phyloP scores from a whole-genome alignment of 192 early-diverging fungal genomes.

The Rhizophagus prolifer region DNA sequence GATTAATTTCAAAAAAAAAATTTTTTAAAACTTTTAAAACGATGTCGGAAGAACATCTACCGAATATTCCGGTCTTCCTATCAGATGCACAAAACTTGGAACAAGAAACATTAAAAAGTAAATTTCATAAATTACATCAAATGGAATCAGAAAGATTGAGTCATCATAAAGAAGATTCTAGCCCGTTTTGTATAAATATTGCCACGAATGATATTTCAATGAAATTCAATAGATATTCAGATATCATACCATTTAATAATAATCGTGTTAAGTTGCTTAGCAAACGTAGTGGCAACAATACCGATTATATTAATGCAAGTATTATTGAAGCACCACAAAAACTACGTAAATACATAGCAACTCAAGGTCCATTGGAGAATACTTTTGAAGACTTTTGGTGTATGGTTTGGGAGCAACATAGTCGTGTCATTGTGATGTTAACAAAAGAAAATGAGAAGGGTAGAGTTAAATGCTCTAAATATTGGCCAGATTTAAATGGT shows the following conservation, averaged over 20 bases:
- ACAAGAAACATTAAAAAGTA: not conserved
- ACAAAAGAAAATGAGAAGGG: conserved; percentile 76
- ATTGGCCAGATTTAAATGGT: conserved; percentile 70
- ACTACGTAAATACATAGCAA: conserved; percentile 67
- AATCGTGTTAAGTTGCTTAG: conserved; percentile 20
- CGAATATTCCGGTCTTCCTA: conserved; percentile 7
- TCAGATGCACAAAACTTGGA: conserved; percentile 8
- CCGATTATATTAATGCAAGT: conserved; percentile 85
- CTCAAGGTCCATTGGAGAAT: conserved; percentile 78
- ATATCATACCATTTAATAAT: conserved; percentile 40
- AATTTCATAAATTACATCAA: not conserved
- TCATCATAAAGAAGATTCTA: not conserved
- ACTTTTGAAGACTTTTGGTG: conserved; percentile 87
- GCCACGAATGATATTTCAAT: not conserved
- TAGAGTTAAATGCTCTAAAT: conserved; percentile 73
- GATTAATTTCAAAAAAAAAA: too few relatives aligned
- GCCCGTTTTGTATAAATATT: not conserved
- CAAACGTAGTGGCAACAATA: conserved; percentile 31
- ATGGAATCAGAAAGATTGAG: not conserved
- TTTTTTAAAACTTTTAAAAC: too few relatives aligned
- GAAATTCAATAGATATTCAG: conserved; percentile 37
- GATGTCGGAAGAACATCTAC: not conserved
- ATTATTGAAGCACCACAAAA: conserved; percentile 52
- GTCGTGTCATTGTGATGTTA: conserved; percentile 79
- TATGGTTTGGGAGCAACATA: conserved; percentile 80